A percentile compares a stretch with the other conserved stretches of the same genome.
These are phyloP conservation scores for Fusarium oligoseptatum DNA, from an alignment of 2,329 filamentous ascomycete genomes.

Conservation along the genomic window DNA sequence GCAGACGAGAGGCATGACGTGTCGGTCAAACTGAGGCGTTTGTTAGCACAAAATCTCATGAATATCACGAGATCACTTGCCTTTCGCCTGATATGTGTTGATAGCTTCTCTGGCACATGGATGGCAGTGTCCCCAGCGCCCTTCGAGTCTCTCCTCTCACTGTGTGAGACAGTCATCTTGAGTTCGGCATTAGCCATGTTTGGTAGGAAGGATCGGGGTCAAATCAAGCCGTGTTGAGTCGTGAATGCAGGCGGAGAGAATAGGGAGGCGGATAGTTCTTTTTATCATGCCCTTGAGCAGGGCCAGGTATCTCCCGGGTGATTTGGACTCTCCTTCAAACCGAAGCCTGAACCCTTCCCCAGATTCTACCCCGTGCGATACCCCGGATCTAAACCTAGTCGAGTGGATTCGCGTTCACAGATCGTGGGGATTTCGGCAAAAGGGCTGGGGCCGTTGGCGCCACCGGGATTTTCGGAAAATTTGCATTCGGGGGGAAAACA, in stretches of 20 bases:
- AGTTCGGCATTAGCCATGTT: background rate
- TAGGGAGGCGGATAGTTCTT: background rate
- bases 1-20: slow-evolving; percentile 33
- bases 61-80: background rate
- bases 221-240: too few relatives aligned
- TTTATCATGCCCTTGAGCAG: background rate
- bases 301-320: background rate
- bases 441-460: background rate
- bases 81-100: background rate
- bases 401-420: background rate
- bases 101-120: background rate
- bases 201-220: background rate
- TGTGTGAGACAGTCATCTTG: background rate
- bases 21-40: slow-evolving; percentile 26
- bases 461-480: background rate
- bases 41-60: background rate
- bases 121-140: background rate
- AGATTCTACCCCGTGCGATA: background rate
- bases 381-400: background rate
- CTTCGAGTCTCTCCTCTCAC: background rate
- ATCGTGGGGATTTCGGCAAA: background rate
- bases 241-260: too few relatives aligned
- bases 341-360: background rate
- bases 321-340: background rate
- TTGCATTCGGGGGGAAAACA: background rate